Base-by-base conservation (phyloP, 441 rosid genomes). In the Heliophila coronopifolia region DNA sequence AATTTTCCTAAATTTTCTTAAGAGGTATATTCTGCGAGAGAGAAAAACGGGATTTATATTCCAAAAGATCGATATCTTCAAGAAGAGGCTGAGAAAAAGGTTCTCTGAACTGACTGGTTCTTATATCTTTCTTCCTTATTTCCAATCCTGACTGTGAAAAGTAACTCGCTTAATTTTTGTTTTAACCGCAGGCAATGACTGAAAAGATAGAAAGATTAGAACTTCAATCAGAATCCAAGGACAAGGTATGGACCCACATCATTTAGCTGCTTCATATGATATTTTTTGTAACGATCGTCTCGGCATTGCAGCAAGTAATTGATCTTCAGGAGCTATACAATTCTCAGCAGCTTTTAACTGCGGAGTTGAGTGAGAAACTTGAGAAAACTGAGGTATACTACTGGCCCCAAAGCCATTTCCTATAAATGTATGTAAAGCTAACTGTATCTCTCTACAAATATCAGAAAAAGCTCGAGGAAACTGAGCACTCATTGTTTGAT, bases 11-110 rank as follows among this genome's bases (percentile, higher is more conserved):
- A n/a, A n/a, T n/a, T n/a, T n/a, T n/a, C n/a, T n/a, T 43, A 58
- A 93, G 97, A 92, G 92, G 99, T 88, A 41, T 92, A 83, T 69
- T 90, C 97, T 56, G 83, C 97, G 50, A 88, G 97, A 73, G 99
- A 92, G 75, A 92, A 88, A 69, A 92, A 92, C 69, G 99, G 99
- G 38, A 84, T 92, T 34, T 92, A 85, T 54, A 88, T 92, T 59
- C 97, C 99, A 35, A 72, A 87, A 51, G 96, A 92, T 66, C 85
- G 97, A 45, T 92, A 78, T 61, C 85, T 79, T 55, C 86, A 76
- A 51, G 99, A 92, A 63, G 97, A 88, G 76, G 90, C 94, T 19
- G 95, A 92, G 73, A 92, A 88, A 70, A 92, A 88, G 97, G 99
- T 92, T 23, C 30, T n/a, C n/a, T n/a, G n/a, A n/a, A n/a, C n/a